Conservation (phyloP, 140 eudicot species). For the Flaveria floridana region DNA sequence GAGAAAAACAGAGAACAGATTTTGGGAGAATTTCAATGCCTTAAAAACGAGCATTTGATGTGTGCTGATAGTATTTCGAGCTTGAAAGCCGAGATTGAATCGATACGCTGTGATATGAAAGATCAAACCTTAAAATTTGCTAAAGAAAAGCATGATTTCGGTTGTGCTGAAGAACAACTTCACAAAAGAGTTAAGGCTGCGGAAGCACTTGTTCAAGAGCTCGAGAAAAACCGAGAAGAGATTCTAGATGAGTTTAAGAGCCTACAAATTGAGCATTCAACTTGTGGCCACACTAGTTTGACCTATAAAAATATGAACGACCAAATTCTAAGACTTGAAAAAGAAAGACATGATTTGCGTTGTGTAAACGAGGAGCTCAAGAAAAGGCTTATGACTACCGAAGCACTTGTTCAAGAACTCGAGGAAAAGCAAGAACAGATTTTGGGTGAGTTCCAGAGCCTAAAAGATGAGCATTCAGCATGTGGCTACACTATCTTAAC, state of each 20-base stretch:
- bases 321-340: slow-evolving; percentile 40
- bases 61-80: slow-evolving; percentile 54
- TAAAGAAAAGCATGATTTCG: slow-evolving; percentile 53
- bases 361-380: slow-evolving; percentile 65
- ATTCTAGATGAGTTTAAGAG: slow-evolving; percentile 69
- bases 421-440: slow-evolving; percentile 74
- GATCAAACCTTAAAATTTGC: slow-evolving; percentile 48
- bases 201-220: slow-evolving; percentile 39
- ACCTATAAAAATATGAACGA: slow-evolving; percentile 51
- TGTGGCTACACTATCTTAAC: slow-evolving; percentile 55
- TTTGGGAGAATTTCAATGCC: slow-evolving; percentile 57
- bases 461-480: slow-evolving; percentile 65
- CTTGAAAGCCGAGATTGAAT: slow-evolving; percentile 54
- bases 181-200: slow-evolving; percentile 47
- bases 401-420: slow-evolving; percentile 41
- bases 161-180: slow-evolving; percentile 43
- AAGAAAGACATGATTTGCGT: slow-evolving; percentile 55
- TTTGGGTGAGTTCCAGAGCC: slow-evolving; percentile 70
- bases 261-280: slow-evolving; percentile 67
- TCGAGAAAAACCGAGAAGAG: slow-evolving; percentile 70
- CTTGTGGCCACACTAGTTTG: slow-evolving; percentile 59
- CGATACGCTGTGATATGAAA: slow-evolving; percentile 51
- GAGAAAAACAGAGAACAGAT: slow-evolving; percentile 72
- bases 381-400: slow-evolving; percentile 40
- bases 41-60: slow-evolving; percentile 65